Evolutionary conservation across 1,139 yeast genomes (phyloP), one percentile per base, ranked within the genome.

Genomic region (Hyphopichia khmerensis): DNA sequence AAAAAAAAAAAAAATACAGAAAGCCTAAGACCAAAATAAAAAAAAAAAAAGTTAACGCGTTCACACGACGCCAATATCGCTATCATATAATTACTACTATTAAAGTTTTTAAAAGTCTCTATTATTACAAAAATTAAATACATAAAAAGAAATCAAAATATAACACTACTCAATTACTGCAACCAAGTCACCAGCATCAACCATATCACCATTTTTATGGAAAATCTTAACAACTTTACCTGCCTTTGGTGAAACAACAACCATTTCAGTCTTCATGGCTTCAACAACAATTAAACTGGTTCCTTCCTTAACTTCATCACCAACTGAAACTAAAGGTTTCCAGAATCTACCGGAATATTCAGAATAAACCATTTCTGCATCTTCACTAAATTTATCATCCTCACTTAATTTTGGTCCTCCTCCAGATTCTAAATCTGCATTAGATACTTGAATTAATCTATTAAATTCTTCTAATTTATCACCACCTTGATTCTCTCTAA

Each of bases 241-340:
- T 9, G 68, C 72, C 40, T 65, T 75, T 3, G 96, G 77, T 15
- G 97, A 82, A 45, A 68, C 72, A 35, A 91, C 95, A 40, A 82
- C 79, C 96, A 93, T 90, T 64, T 93, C 99, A 1, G 99, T 93
- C 73, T 93, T 93, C 98, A 93, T 93, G 42, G 98, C 98, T 64
- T 93, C 98, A 45, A 93, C 88, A 41, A 93, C 89, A 48, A 93
- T 79, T 49, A 93, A 72, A 4, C 90, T 90, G 55, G 88, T 93
- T 30, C 91, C 95, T 44, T 70, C 77, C 41, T 71, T 69, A 27
- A 93, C 95, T 17, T 52, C 65, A 52, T 87, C 95, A n/a, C 96
- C 97, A 36, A 79, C 91, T 42, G 75, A 69, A 29, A 86, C 95
- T 52, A 90, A 72, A 2, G 95, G 80, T 66, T 93, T 93, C 99